phyloP scores from a whole-genome alignment of 2,329 filamentous ascomycete species.

The Aspergillus glaucus region DNA sequence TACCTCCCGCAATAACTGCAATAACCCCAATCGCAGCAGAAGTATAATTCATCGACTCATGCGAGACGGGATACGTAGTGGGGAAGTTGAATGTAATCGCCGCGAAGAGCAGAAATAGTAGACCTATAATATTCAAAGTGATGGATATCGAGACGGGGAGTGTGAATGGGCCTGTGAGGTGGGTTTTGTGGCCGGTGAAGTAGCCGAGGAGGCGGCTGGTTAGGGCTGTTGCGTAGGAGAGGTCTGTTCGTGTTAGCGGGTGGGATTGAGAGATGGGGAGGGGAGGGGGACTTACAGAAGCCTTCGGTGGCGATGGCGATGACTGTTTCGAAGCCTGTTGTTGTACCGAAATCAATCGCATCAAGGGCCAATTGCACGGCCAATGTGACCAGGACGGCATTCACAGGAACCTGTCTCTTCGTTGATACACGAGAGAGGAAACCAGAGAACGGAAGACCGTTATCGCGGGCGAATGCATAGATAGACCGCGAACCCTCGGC shows the following conservation, averaged over 20 bases:
- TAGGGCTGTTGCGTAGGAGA: constrained; percentile 53
- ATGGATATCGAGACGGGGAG: constrained; percentile 42
- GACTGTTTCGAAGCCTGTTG: constrained; percentile 51
- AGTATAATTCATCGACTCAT: constrained; percentile 55
- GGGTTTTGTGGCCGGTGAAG: constrained; percentile 34
- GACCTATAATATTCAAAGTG: constrained; percentile 44
- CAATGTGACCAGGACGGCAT: constrained; percentile 43
- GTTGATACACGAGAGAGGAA: constrained; percentile 42
- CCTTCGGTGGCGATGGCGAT: constrained; percentile 53
- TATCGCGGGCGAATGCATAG: constrained; percentile 24
- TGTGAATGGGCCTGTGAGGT: constrained; percentile 32
- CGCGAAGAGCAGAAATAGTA: constrained; percentile 49
- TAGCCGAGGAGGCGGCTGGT: constrained; percentile 46
- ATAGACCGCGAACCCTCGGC: constrained; percentile 41
- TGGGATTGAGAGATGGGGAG: neutral
- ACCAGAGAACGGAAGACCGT: constrained; percentile 36
- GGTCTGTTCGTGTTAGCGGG: constrained; percentile 28
- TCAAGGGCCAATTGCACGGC: constrained; percentile 49
- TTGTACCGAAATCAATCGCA: constrained; percentile 51
- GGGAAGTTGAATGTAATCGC: constrained; percentile 55
- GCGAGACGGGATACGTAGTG: constrained; percentile 43
- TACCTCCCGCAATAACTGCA: constrained; percentile 45
- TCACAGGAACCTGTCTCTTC: constrained; percentile 44
- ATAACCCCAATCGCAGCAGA: constrained; percentile 51
- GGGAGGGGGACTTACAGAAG: constrained; percentile 40